Percentiles rank a stretch among this genome's conserved stretches.
Conservation (phyloP, 1,139 yeast genomes). For the Taphrina sp. region DNA sequence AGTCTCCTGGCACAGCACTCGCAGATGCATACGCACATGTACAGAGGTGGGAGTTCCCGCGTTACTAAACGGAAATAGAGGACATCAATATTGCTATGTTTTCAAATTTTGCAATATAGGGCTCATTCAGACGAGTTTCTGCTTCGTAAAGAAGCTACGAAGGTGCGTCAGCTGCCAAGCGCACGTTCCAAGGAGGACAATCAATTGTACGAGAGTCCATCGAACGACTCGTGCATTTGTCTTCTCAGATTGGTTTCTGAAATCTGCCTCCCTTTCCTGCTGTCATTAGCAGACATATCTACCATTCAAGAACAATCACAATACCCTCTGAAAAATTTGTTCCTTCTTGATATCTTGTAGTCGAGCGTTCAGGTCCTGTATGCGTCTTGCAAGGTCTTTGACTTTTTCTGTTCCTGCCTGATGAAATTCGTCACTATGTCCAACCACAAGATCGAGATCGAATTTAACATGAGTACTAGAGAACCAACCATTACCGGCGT, state of each 20-base stretch:
- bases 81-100: too few species aligned
- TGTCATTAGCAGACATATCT: neutral
- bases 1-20: too few species aligned
- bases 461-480: conserved; percentile 43
- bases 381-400: conserved; percentile 53
- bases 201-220: conserved; percentile 64
- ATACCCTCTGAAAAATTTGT: conserved; percentile 57
- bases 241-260: conserved; percentile 65
- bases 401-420: conserved; percentile 49
- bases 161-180: conserved; percentile 67
- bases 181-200: conserved; percentile 58
- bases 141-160: conserved; percentile 63
- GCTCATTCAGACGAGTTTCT: conserved; percentile 53
- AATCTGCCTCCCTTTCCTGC: conserved; percentile 61
- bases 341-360: conserved; percentile 61
- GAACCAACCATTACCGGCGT: conserved; percentile 62
- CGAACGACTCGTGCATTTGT: conserved; percentile 63
- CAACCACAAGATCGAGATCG: conserved; percentile 53
- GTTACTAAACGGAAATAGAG: too few species aligned
- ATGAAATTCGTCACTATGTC: conserved; percentile 55
- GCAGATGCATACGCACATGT: too few species aligned
- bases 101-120: too few species aligned
- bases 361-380: conserved; percentile 55
- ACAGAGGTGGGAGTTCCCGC: too few species aligned
- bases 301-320: neutral